phyloP scores from a whole-genome alignment of 2,329 filamentous ascomycete species.

The Sclerotinia spermophila region DNA sequence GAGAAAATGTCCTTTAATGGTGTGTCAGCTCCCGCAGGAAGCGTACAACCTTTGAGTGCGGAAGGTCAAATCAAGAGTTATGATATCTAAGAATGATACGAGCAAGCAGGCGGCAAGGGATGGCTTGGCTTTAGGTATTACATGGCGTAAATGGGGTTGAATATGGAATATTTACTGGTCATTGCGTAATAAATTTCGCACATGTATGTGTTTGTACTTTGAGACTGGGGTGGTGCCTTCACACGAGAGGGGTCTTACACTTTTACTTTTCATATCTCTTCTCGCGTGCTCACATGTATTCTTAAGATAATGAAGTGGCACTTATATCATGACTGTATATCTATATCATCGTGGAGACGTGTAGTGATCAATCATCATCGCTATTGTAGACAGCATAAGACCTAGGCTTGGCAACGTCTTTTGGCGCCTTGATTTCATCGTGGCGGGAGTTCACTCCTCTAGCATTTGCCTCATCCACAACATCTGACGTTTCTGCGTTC shows the following conservation, averaged over 20 bases:
- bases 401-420: neutral
- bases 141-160: constrained; percentile 33
- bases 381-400: constrained; percentile 18
- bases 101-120: constrained; percentile 14
- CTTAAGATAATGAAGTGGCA: constrained; percentile 18
- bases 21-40: constrained; percentile 40
- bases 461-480: neutral
- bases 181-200: constrained; percentile 14
- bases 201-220: constrained; percentile 8
- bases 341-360: neutral
- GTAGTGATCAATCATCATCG: constrained; percentile 4
- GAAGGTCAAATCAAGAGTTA: constrained; percentile 51
- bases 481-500: neutral
- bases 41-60: constrained; percentile 53
- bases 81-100: constrained; percentile 32
- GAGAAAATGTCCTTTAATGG: constrained; percentile 54
- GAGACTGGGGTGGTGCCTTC: constrained; percentile 7
- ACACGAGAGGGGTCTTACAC: constrained; percentile 6
- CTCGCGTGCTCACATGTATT: constrained; percentile 9
- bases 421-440: neutral
- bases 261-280: constrained; percentile 1
- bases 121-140: constrained; percentile 21
- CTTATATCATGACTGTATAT: constrained; percentile 4
- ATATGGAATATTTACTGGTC: constrained; percentile 26
- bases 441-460: neutral